A percentile compares a stretch with the other conserved stretches of the same genome.
phyloP scores from a whole-genome alignment of 805 yeast species.

The Saccharomycopsis sp. region DNA sequence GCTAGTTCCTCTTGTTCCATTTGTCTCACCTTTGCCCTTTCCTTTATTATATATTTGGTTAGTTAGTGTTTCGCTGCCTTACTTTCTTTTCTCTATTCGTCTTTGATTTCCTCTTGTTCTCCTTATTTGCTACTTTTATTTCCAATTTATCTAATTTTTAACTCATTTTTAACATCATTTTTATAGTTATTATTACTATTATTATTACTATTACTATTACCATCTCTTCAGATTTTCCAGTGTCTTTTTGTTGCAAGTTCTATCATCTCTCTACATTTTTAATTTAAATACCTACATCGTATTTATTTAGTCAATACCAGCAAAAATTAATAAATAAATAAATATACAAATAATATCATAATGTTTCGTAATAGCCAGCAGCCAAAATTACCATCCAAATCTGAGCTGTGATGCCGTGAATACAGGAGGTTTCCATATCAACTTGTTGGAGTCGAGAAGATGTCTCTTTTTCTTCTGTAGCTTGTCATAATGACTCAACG shows the following conservation, averaged over 20 bases:
- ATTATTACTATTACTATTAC: too few relatives aligned
- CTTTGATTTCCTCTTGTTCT: neutral
- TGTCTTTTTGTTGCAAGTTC: too few relatives aligned
- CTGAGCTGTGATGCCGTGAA: slow-evolving; percentile 90
- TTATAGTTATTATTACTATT: too few relatives aligned
- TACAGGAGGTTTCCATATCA: slow-evolving; percentile 92
- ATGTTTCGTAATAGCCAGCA: too few relatives aligned
- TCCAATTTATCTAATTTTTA: neutral
- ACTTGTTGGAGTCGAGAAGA: slow-evolving; percentile 60
- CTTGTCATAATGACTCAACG: slow-evolving; percentile 68
- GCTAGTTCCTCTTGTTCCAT: neutral
- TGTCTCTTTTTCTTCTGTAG: slow-evolving; percentile 67
- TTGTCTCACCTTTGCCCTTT: neutral
- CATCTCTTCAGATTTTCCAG: too few relatives aligned
- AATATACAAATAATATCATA: too few relatives aligned
- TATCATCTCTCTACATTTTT: too few relatives aligned
- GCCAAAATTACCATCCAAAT: slow-evolving; percentile 87
- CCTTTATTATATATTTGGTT: neutral
- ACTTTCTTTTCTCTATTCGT: neutral
- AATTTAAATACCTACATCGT: too few relatives aligned
- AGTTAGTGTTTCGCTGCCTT: neutral
- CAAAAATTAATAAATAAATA: too few relatives aligned
- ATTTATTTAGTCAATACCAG: too few relatives aligned
- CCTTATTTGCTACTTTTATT: too few relatives aligned
- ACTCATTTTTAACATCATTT: too few relatives aligned